Base-by-base conservation (phyloP, 352 stramenopile genomes). In the Vaucheria bursata region DNA sequence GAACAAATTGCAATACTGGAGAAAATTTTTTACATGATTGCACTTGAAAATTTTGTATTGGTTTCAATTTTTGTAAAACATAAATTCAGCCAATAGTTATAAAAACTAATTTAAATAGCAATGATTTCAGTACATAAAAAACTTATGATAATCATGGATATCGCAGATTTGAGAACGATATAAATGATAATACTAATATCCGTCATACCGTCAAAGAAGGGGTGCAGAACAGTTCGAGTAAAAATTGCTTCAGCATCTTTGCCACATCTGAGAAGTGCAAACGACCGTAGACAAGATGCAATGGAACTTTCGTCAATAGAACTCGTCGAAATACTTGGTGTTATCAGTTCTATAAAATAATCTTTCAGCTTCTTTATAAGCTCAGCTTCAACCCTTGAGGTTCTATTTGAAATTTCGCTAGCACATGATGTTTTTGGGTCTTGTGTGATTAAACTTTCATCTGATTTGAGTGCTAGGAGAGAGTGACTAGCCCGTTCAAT, bases 221-320 rank as follows among this genome's bases (percentile, higher is more conserved):
- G 77, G 45, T 82, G 77, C 68, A 82, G 72, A 4, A 74, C 72
- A 34, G 64, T 71, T 12, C 70, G 72, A n/a, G 77, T 64, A 70
- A 79, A 82, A 69, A 79, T 69, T 64, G 77, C 78, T 64, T 82
- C 77, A 38, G 77, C 77, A 34, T 82, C 77, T 0, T 65, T 37
- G 8, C 77, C 77, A 40, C 77, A 77, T 3, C 77, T 71, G 18
- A 82, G 71, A 8, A 71, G 70, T 35, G 77, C 71, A 67, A 82
- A 82, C 12, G 77, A 59, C 0, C 77, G 68, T 59, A 82, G 35
- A 38, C 77, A 82, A 38, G 70, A 73, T 65, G 73, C 49, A 34
- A 82, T 35, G 36, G 77, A 69, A 49, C 69, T 34, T 2, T 36
- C 72, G 77, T 71, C 71, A 18, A 45, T 29, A n/a, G 35, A 18